phyloP scores from a whole-genome alignment of 2,329 filamentous ascomycete genomes.

The Microascus cirrosus region DNA sequence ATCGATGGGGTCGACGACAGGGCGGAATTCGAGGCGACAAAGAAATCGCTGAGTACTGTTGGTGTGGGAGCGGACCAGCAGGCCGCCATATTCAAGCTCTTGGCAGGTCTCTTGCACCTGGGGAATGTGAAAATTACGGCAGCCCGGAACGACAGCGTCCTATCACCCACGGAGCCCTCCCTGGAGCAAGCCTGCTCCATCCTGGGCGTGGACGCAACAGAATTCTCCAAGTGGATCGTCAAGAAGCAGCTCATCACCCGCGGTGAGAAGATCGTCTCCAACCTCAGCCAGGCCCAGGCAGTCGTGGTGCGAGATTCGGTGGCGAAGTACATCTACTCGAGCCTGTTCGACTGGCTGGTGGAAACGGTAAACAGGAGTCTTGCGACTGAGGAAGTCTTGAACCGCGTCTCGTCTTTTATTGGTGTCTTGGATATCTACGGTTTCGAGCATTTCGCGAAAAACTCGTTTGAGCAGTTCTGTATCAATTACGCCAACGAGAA shows the following conservation, averaged over 20 bases:
- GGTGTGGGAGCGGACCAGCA: slow-evolving; percentile 69
- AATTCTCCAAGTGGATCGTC: slow-evolving; percentile 95
- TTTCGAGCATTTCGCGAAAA: slow-evolving; percentile 98
- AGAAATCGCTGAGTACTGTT: slow-evolving; percentile 76
- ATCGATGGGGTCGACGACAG: slow-evolving; percentile 96
- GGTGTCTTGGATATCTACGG: slow-evolving; percentile 98
- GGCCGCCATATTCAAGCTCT: slow-evolving; percentile 73
- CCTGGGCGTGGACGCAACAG: slow-evolving; percentile 72
- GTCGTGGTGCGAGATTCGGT: slow-evolving; percentile 93
- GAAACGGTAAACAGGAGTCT: slow-evolving; percentile 88
- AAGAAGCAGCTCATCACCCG: slow-evolving; percentile 97
- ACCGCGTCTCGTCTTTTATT: slow-evolving; percentile 79
- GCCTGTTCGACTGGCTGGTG: slow-evolving; percentile 98
- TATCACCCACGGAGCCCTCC: slow-evolving; percentile 71
- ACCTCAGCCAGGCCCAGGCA: slow-evolving; percentile 86
- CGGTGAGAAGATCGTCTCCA: slow-evolving; percentile 95
- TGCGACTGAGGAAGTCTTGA: slow-evolving; percentile 78
- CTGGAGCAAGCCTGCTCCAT: slow-evolving; percentile 72
- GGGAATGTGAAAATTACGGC: slow-evolving; percentile 95
- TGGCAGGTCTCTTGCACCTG: slow-evolving; percentile 84
- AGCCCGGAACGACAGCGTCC: slow-evolving; percentile 75
- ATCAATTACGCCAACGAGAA: slow-evolving; percentile 99
- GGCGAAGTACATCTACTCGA: slow-evolving; percentile 97
- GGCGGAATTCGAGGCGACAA: slow-evolving; percentile 82
- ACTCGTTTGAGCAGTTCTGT: slow-evolving; percentile 99